A percentile compares a stretch with the other conserved stretches of the same genome.
These are phyloP conservation scores for Austroboletus novae-zelandiae DNA, from an alignment of 1,284 basidiomycete species.

Conservation along the genomic window DNA sequence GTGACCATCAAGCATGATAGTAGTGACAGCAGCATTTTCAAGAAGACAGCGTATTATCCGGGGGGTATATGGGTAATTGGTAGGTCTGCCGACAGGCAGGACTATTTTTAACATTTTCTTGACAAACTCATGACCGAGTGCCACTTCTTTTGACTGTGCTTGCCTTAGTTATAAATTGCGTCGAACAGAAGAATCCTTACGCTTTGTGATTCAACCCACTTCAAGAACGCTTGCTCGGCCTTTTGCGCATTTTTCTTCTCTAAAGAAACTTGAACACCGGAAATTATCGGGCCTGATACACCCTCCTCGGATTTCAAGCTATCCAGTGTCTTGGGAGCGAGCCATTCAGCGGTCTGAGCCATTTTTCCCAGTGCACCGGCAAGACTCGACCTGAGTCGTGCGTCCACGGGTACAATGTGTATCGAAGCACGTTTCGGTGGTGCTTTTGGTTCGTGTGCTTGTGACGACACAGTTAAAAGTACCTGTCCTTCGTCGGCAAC, in stretches of 20 bases:
- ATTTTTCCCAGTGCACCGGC: constrained; percentile 59
- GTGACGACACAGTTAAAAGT: constrained; percentile 52
- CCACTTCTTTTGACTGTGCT: constrained; percentile 21
- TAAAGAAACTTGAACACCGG: constrained; percentile 36
- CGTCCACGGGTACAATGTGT: constrained; percentile 53
- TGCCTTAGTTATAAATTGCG: neutral
- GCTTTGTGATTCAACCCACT: constrained; percentile 44
- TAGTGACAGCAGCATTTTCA: constrained; percentile 49
- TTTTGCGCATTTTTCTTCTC: constrained; percentile 31
- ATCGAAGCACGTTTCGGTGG: constrained; percentile 46
- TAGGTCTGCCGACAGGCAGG: constrained; percentile 36
- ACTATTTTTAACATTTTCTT: constrained; percentile 51
- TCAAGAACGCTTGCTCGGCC: constrained; percentile 50
- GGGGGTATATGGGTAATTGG: constrained; percentile 38
- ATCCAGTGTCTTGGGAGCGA: constrained; percentile 21
- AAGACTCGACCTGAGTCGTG: constrained; percentile 54
- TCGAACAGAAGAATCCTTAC: constrained; percentile 12
- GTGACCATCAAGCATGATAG: constrained; percentile 58
- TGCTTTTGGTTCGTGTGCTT: constrained; percentile 16
- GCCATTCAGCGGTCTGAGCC: constrained; percentile 49
- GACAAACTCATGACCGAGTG: constrained; percentile 51
- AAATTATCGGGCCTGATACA: constrained; percentile 37
- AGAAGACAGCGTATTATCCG: constrained; percentile 56
- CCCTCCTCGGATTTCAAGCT: constrained; percentile 24
- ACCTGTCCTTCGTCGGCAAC: constrained; percentile 46